A percentile compares a stretch with the other conserved stretches of the same genome.
Evolutionary conservation across 495 filamentous ascomycete genomes (phyloP).

Genomic region (Penicillium ochrochloron): DNA sequence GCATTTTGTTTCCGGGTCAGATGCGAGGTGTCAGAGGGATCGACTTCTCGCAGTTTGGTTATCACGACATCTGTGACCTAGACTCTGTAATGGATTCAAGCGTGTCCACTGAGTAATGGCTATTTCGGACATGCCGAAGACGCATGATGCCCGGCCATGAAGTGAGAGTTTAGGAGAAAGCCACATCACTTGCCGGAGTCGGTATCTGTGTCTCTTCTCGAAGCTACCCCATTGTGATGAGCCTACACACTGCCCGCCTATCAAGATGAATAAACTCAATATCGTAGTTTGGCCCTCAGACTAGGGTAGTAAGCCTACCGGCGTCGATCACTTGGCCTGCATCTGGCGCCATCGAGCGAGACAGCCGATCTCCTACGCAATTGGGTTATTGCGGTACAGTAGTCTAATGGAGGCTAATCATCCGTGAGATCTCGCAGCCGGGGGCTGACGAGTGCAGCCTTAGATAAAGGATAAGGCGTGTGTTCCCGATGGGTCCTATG

Average conservation of each 20-base stretch:
- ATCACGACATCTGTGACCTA: conserved; percentile 1
- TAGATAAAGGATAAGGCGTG: conserved; percentile 1
- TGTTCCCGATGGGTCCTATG: neutral
- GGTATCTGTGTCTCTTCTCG: neutral
- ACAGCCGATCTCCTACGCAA: conserved; percentile 12
- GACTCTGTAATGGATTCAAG: neutral
- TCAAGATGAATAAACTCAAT: neutral
- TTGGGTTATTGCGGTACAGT: conserved; percentile 20
- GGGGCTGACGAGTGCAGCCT: neutral
- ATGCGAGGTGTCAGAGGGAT: neutral
- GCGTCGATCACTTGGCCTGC: conserved; percentile 13
- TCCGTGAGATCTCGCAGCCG: conserved; percentile 19
- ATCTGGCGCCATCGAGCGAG: conserved; percentile 5
- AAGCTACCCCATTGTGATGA: neutral
- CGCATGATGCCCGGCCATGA: neutral
- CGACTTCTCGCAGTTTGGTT: neutral
- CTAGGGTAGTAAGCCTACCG: neutral
- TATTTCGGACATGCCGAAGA: neutral
- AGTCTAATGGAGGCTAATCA: conserved; percentile 17
- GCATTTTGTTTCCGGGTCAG: neutral
- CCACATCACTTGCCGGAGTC: conserved; percentile 1
- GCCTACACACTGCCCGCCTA: neutral
- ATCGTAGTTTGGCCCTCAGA: neutral
- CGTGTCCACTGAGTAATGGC: neutral
- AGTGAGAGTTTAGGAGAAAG: neutral